Evolutionary conservation across 371 early-diverging fungal genomes (phyloP).

Genomic region (Conidiobolus coronatus): DNA sequence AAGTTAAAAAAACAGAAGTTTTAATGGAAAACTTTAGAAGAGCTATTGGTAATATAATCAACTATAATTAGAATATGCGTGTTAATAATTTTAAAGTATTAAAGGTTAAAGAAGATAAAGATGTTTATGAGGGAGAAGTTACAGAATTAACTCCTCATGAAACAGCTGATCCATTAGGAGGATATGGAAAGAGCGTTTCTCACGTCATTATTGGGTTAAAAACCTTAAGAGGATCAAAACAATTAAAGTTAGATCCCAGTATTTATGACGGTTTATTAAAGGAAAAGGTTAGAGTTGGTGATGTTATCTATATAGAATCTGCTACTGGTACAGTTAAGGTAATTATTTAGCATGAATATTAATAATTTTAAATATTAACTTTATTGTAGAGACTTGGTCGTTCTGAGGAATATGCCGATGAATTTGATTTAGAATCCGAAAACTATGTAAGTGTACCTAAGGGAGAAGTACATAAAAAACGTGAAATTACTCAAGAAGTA

Average conservation of each 20-base stretch:
- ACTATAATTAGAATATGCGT: background rate
- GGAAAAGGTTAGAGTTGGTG: conserved; percentile 90
- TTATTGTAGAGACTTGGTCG: conserved; percentile 68
- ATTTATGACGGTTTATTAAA: conserved; percentile 92
- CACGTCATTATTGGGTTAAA: conserved; percentile 92
- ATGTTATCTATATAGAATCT: conserved; percentile 97
- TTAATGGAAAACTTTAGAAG: conserved; percentile 96
- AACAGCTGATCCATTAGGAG: conserved; percentile 76
- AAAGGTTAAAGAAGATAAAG: conserved; percentile 93
- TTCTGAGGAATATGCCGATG: conserved; percentile 85
- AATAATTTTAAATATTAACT: background rate
- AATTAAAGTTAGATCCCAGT: conserved; percentile 82
- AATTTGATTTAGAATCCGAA: conserved; percentile 91
- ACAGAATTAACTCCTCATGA: conserved; percentile 91
- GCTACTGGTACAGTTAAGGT: conserved; percentile 93
- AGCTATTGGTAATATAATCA: conserved; percentile 46
- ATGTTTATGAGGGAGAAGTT: conserved; percentile 99
- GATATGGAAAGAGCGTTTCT: conserved; percentile 85
- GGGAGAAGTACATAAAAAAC: conserved; percentile 97
- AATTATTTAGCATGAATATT: conserved; percentile 3
- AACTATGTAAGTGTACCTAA: conserved; percentile 95
- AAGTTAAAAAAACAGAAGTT: conserved; percentile 96
- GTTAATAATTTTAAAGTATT: conserved; percentile 22
- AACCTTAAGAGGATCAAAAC: conserved; percentile 96
- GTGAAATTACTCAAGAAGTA: conserved; percentile 91